Evolutionary conservation across 805 yeast species (phyloP), one percentile per base, ranked within the genome.

Genomic region (Starmerella kuoi): DNA sequence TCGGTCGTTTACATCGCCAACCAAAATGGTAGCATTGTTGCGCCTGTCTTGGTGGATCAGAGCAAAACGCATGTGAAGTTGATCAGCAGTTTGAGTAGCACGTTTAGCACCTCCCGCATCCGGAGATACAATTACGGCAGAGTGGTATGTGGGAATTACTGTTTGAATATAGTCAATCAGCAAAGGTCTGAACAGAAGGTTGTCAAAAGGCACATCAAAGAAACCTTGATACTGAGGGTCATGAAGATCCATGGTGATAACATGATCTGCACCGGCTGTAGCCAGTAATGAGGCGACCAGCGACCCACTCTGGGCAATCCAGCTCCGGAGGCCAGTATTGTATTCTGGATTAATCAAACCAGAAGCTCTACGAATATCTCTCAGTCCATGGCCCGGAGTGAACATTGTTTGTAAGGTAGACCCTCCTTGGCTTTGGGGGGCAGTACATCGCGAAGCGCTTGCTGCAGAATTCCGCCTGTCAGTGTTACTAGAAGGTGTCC

Each of bases 31-130:
- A 31, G 93, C 88, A 33, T 76, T 71, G 39, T 53, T 51, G 18
- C 56, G 54, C 34, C 60, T 57, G 59, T 91, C 98, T 62, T 91
- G 91, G 63, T 91, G 97, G 50, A 91, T 86, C 61, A 91, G 68
- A 0, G 99, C 98, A 66, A 91, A 87, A 21, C 86, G 73, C 66
- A 91, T 73, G 17, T 84, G 86, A 44, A 91, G 64, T 1, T 81
- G 73, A 63, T 91, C 99, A 1, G 98, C 98, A 47, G 91, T 73
- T 1, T 88, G 79, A 1, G 95, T 83, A 25, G 98, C 96, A 51
- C 98, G 68, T 61, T 91, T 91, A 38, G 98, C 99, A 48, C 99
- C 99, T 57, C 99, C 99, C 19, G 96, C 91, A 63, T 91, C 99
- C 0, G 99, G 99, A 1, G 95, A 85, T 26, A 91, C 96, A 53